phyloP scores from a whole-genome alignment of 208 protist genomes.

The Leishmania major region DNA sequence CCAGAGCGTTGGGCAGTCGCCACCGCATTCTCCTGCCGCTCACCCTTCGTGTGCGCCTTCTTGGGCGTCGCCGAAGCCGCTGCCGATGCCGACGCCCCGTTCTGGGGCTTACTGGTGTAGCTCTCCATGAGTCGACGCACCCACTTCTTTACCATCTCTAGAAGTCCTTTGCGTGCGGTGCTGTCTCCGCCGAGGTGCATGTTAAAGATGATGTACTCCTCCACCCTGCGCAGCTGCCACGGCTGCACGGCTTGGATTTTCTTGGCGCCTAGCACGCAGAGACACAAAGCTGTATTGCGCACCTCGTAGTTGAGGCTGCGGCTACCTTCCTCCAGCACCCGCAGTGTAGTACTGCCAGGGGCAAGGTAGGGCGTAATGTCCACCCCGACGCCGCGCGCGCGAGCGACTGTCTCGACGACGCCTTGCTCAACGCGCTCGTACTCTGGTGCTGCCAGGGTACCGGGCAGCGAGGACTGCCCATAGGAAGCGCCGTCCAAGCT shows the following conservation, averaged over 20 bases:
- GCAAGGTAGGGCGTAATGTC: slow-evolving; percentile 61
- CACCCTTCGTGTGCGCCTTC: not conserved
- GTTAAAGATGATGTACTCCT: slow-evolving; percentile 78
- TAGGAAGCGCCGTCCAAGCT: not conserved
- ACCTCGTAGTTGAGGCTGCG: slow-evolving; percentile 67
- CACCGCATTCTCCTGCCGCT: not conserved
- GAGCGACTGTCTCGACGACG: slow-evolving; percentile 76
- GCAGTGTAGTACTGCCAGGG: slow-evolving; percentile 36
- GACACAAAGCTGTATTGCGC: slow-evolving; percentile 59
- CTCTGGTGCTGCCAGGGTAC: slow-evolving; percentile 10
- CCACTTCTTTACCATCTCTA: slow-evolving; percentile 80
- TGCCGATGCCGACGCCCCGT: not conserved
- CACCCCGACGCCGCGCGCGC: slow-evolving; percentile 57
- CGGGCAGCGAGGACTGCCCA: not conserved
- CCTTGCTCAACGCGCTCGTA: slow-evolving; percentile 53
- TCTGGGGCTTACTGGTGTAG: slow-evolving; percentile 28
- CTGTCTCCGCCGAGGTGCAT: slow-evolving; percentile 86
- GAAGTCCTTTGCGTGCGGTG: slow-evolving; percentile 62
- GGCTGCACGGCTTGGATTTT: slow-evolving; percentile 58
- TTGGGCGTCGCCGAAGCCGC: not conserved
- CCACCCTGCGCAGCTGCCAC: slow-evolving; percentile 76
- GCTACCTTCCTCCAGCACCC: slow-evolving; percentile 42
- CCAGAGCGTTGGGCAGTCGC: not conserved
- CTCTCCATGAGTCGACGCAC: slow-evolving; percentile 49
- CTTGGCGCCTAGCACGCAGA: slow-evolving; percentile 65